These are phyloP conservation scores for Eimeria maxima DNA, from an alignment of 169 alveolate genomes.

Conservation along the genomic window DNA sequence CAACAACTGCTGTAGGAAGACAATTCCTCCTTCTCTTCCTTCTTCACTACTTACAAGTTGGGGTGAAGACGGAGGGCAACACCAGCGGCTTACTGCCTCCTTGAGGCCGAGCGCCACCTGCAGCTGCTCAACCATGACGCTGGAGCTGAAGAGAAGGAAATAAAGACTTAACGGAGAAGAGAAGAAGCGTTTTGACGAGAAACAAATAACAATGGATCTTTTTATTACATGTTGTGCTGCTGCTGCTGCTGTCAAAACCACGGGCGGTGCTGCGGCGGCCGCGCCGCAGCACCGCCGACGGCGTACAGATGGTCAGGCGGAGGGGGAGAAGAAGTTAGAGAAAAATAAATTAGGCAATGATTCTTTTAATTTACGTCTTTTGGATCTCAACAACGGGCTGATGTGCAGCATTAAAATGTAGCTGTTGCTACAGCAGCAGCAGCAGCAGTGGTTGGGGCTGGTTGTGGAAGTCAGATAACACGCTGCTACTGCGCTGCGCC, in stretches of 20 bases:
- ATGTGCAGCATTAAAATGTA: background rate
- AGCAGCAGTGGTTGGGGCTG: too few relatives aligned
- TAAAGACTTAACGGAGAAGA: background rate
- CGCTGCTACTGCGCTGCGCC: background rate
- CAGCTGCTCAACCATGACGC: conserved; percentile 63
- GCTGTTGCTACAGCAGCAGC: background rate
- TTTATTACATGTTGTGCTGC: background rate
- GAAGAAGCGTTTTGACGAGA: background rate
- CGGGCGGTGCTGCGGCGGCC: background rate
- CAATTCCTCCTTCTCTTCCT: background rate
- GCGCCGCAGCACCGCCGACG: conserved; percentile 1
- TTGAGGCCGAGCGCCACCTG: conserved; percentile 54
- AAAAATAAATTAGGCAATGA: background rate
- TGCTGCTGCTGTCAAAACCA: background rate
- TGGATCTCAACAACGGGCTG: background rate
- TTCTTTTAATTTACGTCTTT: background rate
- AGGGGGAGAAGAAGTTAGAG: background rate
- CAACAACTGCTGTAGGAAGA: conserved; percentile 52
- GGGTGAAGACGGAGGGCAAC: background rate
- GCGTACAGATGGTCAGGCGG: background rate
- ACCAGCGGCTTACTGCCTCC: conserved; percentile 46
- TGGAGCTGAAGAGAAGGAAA: background rate
- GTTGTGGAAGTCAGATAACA: background rate
- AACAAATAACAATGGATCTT: background rate
- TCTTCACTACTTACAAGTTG: background rate